Evolutionary conservation across 768 basidiomycete genomes (phyloP).

Genomic region (Suillus ampliporus): DNA sequence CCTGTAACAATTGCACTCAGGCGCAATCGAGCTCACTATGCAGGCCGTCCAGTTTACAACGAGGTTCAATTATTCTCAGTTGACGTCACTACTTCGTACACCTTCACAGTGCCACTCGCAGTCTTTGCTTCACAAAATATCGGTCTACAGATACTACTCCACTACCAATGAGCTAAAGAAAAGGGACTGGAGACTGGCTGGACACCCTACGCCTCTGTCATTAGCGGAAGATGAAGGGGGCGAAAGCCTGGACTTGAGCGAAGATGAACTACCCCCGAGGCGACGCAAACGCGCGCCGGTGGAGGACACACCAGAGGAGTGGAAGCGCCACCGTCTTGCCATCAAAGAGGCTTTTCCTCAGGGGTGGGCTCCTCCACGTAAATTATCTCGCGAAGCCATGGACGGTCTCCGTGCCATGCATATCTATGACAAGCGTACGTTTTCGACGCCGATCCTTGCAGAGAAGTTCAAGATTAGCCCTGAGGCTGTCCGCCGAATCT

Average conservation of each 20-base stretch:
- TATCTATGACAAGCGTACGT: conserved; percentile 63
- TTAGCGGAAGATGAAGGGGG: conserved; percentile 29
- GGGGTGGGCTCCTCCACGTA: conserved; percentile 82
- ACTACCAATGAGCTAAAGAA: conserved; percentile 26
- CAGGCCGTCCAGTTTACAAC: not conserved
- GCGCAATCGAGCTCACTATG: not conserved
- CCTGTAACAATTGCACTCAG: no score
- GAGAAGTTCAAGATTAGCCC: conserved; percentile 79
- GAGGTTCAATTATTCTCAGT: not conserved
- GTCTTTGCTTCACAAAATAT: conserved; percentile 12
- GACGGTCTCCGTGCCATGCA: conserved; percentile 75
- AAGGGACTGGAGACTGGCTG: conserved; percentile 35
- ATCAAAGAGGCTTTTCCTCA: conserved; percentile 62
- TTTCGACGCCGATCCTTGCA: conserved; percentile 71
- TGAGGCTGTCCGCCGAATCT: conserved; percentile 80
- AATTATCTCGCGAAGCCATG: conserved; percentile 85
- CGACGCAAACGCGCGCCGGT: conserved; percentile 23
- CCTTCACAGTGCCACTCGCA: conserved; percentile 7
- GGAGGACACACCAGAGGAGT: conserved; percentile 48
- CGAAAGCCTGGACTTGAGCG: conserved; percentile 31
- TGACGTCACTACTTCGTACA: not conserved
- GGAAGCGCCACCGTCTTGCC: conserved; percentile 53
- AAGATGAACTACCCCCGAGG: conserved; percentile 36
- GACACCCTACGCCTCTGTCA: conserved; percentile 38
- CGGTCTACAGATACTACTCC: conserved; percentile 32